Base-by-base conservation (phyloP, 192 early-diverging fungal species). In the Haplosporangium gracile region DNA sequence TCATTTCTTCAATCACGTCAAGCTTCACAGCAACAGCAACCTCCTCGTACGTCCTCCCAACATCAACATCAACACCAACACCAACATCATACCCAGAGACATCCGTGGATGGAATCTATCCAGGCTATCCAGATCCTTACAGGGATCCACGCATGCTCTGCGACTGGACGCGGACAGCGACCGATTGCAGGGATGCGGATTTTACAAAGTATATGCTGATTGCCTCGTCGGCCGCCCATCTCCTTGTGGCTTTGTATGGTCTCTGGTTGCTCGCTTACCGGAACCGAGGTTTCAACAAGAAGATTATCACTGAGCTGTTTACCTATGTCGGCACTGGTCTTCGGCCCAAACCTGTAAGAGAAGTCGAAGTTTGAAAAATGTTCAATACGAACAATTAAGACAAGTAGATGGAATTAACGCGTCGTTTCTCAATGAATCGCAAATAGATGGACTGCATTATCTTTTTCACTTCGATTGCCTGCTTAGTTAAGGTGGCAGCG, bases 391-490 rank as follows among this genome's bases (percentile, higher is more conserved):
- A 47, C 43, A 45, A 15, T 8, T 6, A 20, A 22, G 13, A 45
- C 2, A 32, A 42, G 2, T 22, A 65, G 15, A 40, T 20, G 36
- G 10, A 10, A 68, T 20, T 38, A 11, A 77, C 60, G 75, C 38
- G 26, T 24, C 22, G 36, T 8, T 49, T 13, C 47, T 57, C 10
- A 40, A 16, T 71, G 29, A 38, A 29, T 53, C 47, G 6, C 68
- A 4, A 26, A 4, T 47, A 86, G 84, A 80, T 86, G 84, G 84
- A 86, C 79, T 86, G 84, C 26, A 77, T 86, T 20, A 63, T 81
- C 20, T 86, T 86, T 39, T 86, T 74, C 47, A 73, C 75, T 22
- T 49, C 51, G 1, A 42, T 86, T 42, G 78, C 79, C 7, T 77
- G 63, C 53, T 34, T 81, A 26, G 26, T 81, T 79, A 86, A 86